Percentiles rank a stretch among this genome's conserved stretches.
phyloP scores from a whole-genome alignment of 495 filamentous ascomycete species.

The Penicillium bialowiezense region DNA sequence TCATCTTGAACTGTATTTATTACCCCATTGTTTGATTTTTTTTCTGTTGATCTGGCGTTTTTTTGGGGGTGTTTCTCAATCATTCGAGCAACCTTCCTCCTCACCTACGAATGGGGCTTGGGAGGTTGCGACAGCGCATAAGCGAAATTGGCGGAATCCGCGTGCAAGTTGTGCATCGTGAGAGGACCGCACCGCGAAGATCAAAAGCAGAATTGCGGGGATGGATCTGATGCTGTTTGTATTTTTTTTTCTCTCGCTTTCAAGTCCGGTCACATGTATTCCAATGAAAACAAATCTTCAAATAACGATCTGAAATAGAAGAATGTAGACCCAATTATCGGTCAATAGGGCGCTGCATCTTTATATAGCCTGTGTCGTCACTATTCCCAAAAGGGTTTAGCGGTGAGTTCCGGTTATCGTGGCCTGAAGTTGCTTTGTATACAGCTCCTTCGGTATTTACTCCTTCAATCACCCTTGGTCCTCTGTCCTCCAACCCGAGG shows the following conservation, averaged over 20 bases:
- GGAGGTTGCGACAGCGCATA: slow-evolving; percentile 10
- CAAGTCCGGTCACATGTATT: slow-evolving; percentile 2
- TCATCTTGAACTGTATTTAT: slow-evolving; percentile 33
- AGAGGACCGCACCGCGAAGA: neutral
- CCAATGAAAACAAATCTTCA: slow-evolving; percentile 2
- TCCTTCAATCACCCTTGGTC: slow-evolving; percentile 9
- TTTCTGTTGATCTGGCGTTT: slow-evolving; percentile 36
- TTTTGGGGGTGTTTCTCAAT: slow-evolving; percentile 26
- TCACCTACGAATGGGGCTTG: neutral
- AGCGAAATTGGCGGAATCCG: slow-evolving; percentile 13
- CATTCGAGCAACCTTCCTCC: slow-evolving; percentile 24
- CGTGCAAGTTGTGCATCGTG: slow-evolving; percentile 7
- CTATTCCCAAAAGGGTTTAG: slow-evolving; percentile 31
- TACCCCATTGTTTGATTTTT: slow-evolving; percentile 21
- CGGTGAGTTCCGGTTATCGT: slow-evolving; percentile 40
- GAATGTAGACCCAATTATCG: slow-evolving; percentile 4
- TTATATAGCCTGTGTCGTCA: slow-evolving; percentile 30
- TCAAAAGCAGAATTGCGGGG: slow-evolving; percentile 12
- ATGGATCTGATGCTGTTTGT: slow-evolving; percentile 7
- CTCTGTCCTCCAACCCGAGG: neutral
- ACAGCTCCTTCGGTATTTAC: slow-evolving; percentile 21
- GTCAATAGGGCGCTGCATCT: neutral
- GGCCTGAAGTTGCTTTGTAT: slow-evolving; percentile 40
- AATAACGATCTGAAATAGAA: neutral
- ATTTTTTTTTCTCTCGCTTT: slow-evolving; percentile 1